These are phyloP conservation scores for Chlorophyllum brunneum DNA, from an alignment of 768 basidiomycete genomes.

Conservation along the genomic window DNA sequence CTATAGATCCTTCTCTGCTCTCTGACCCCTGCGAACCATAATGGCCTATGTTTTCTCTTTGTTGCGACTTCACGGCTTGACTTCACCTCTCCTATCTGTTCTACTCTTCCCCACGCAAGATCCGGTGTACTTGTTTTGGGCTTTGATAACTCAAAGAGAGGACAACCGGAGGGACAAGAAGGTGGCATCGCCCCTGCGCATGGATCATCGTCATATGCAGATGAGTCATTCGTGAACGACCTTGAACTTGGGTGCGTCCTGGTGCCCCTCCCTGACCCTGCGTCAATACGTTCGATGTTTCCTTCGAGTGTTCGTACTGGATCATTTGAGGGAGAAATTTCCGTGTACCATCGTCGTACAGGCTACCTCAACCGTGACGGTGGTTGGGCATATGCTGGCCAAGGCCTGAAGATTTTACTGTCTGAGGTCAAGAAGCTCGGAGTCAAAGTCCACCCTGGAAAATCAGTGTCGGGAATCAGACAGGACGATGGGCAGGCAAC, in stretches of 20 bases:
- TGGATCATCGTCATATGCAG: slow-evolving; percentile 36
- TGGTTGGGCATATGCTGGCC: slow-evolving; percentile 82
- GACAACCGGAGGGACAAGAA: not conserved
- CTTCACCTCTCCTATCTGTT: not conserved
- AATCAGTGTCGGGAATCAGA: slow-evolving; percentile 49
- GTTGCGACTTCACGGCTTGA: not conserved
- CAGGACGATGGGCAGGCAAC: slow-evolving; percentile 33
- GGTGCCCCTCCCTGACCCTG: slow-evolving; percentile 30
- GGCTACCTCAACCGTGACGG: slow-evolving; percentile 72
- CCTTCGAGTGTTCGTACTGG: slow-evolving; percentile 35
- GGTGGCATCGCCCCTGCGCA: not conserved
- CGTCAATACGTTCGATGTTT: slow-evolving; percentile 45
- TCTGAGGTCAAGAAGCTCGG: slow-evolving; percentile 53
- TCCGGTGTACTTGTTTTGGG: slow-evolving; percentile 68
- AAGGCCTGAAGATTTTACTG: slow-evolving; percentile 57
- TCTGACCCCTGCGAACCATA: too few species aligned
- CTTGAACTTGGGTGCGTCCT: slow-evolving; percentile 49
- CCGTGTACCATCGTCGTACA: not conserved
- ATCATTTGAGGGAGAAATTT: slow-evolving; percentile 33
- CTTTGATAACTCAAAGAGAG: slow-evolving; percentile 18
- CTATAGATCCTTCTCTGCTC: slow-evolving; percentile 6
- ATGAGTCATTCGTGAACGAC: slow-evolving; percentile 63
- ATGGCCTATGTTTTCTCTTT: not conserved
- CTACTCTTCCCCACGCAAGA: slow-evolving; percentile 31
- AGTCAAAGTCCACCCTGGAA: slow-evolving; percentile 56